A percentile compares a stretch with the other conserved stretches of the same genome.
Conservation (phyloP, 352 stramenopile genomes). For the Pythium insidiosum region DNA sequence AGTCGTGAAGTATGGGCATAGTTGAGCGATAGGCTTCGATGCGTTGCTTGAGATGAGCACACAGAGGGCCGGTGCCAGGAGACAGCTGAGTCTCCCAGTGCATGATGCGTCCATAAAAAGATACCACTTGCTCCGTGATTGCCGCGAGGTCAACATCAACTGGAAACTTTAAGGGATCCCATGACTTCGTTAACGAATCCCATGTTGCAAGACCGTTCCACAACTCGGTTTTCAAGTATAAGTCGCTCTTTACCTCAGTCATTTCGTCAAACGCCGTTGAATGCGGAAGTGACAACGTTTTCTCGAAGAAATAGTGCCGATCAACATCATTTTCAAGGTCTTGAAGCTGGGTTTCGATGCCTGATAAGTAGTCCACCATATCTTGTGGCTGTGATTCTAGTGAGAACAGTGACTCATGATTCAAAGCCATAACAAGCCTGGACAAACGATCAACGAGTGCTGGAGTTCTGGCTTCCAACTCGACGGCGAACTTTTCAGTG, state of each 20-base stretch:
- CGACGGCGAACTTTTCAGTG: conserved; percentile 62
- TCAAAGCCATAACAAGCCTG: conserved; percentile 24
- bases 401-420: conserved; percentile 29
- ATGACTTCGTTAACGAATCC: conserved; percentile 31
- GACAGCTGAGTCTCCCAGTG: conserved; percentile 45
- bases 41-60: conserved; percentile 50
- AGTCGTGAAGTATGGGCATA: conserved; percentile 65
- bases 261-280: conserved; percentile 78
- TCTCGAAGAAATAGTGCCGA: conserved; percentile 45
- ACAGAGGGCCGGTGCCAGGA: conserved; percentile 35
- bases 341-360: conserved; percentile 23
- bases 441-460: conserved; percentile 24
- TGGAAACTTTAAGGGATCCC: conserved; percentile 44
- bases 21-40: conserved; percentile 81
- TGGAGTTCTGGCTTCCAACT: conserved; percentile 53
- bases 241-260: conserved; percentile 54
- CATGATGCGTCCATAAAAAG: conserved; percentile 42
- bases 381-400: conserved; percentile 36
- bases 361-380: conserved; percentile 34
- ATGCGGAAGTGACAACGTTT: conserved; percentile 42
- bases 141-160: conserved; percentile 52
- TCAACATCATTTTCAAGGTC: conserved; percentile 22
- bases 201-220: conserved; percentile 76
- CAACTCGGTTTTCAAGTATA: conserved; percentile 72
- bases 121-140: conserved; percentile 60